Percentiles rank a stretch among this genome's conserved stretches.
Evolutionary conservation across 805 yeast species (phyloP).

Genomic region (Metschnikowia amazonensis): DNA sequence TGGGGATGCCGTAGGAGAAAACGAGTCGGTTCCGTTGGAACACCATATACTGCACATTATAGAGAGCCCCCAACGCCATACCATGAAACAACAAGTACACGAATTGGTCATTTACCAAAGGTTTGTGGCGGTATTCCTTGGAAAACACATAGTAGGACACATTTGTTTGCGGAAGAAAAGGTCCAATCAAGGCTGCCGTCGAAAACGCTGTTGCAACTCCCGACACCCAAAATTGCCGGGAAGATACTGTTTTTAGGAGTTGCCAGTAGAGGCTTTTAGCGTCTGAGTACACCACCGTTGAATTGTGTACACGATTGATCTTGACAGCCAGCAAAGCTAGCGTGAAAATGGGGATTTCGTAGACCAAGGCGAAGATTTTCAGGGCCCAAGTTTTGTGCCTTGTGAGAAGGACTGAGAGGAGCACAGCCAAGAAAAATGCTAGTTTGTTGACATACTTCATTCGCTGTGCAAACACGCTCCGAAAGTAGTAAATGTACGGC

Average conservation of each 20-base stretch:
- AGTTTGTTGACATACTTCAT: conserved; percentile 35
- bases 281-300: conserved; percentile 30
- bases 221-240: conserved; percentile 2
- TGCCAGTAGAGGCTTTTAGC: conserved; percentile 35
- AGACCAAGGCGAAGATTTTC: conserved; percentile 22
- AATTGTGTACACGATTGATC: conserved; percentile 21
- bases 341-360: conserved; percentile 31
- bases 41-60: conserved; percentile 48
- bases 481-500: conserved; percentile 26
- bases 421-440: conserved; percentile 24
- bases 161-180: conserved; percentile 25
- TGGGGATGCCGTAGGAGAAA: conserved; percentile 38
- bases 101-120: conserved; percentile 40
- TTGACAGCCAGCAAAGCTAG: conserved; percentile 27
- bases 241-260: conserved; percentile 8
- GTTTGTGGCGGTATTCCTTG: conserved; percentile 37
- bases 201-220: conserved; percentile 17
- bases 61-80: conserved; percentile 38
- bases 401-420: conserved; percentile 22
- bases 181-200: conserved; percentile 20
- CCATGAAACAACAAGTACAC: conserved; percentile 50
- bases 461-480: conserved; percentile 31
- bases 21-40: conserved; percentile 54
- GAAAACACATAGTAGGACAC: conserved; percentile 30
- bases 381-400: conserved; percentile 29